phyloP scores from a whole-genome alignment of 768 basidiomycete genomes.

The Podaxis pistillaris region DNA sequence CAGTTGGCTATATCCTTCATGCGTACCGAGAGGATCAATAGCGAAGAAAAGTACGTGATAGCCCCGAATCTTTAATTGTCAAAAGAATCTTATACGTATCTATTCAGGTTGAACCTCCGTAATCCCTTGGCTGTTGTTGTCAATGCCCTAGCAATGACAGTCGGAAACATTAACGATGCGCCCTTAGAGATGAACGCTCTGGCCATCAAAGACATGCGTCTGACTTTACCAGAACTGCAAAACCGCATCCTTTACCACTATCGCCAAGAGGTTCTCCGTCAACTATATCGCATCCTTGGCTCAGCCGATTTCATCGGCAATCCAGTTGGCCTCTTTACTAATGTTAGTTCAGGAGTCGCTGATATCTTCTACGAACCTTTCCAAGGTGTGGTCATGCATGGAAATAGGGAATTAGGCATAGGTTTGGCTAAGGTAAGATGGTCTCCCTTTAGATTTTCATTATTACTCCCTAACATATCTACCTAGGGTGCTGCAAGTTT shows the following conservation, averaged over 20 bases:
- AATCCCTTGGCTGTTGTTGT: constrained; percentile 93
- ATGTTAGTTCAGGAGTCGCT: constrained; percentile 95
- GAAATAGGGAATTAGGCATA: constrained; percentile 90
- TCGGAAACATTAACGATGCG: constrained; percentile 96
- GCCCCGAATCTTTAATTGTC: neutral
- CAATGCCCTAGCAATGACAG: constrained; percentile 93
- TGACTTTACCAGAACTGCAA: constrained; percentile 82
- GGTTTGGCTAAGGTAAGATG: constrained; percentile 83
- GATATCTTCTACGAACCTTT: constrained; percentile 99
- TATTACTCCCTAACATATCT: neutral
- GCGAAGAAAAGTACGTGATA: constrained; percentile 80
- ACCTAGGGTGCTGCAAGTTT: constrained; percentile 94
- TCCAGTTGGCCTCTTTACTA: constrained; percentile 96
- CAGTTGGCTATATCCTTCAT: constrained; percentile 93
- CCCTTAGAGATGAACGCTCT: constrained; percentile 93
- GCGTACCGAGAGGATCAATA: constrained; percentile 91
- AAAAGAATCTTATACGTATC: neutral
- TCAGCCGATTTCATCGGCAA: constrained; percentile 97
- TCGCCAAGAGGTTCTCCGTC: constrained; percentile 87
- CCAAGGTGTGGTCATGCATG: constrained; percentile 94
- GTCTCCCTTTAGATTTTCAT: neutral
- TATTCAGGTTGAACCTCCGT: constrained; percentile 62
- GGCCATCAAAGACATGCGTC: constrained; percentile 90
- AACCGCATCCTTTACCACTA: constrained; percentile 89
- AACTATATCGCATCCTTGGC: constrained; percentile 95